A percentile compares a stretch with the other conserved stretches of the same genome.
These are phyloP conservation scores for Rubus parviflorus DNA, from an alignment of 306 rosid species.

Conservation along the genomic window DNA sequence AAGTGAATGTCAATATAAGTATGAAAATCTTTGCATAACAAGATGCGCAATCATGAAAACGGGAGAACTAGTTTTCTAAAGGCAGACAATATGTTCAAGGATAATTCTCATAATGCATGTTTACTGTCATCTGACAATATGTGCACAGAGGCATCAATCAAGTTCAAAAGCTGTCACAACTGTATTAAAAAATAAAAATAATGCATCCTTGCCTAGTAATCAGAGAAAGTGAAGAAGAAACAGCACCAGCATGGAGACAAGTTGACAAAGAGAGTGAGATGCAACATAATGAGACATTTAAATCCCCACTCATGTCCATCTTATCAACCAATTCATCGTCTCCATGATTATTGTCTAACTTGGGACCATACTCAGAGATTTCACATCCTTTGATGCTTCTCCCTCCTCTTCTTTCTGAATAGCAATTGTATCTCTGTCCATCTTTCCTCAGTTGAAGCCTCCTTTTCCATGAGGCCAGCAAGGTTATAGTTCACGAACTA, in stretches of 20 bases:
- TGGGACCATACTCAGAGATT: conserved; percentile 27
- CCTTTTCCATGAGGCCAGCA: conserved; percentile 42
- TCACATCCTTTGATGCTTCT: conserved; percentile 29
- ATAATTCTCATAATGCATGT: too few relatives aligned
- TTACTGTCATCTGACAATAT: too few relatives aligned
- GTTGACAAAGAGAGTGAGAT: neutral
- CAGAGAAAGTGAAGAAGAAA: neutral
- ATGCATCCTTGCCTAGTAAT: too few relatives aligned
- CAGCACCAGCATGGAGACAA: too few relatives aligned
- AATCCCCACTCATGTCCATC: conserved; percentile 23
- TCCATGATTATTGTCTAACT: conserved; percentile 13
- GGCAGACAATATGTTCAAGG: too few relatives aligned
- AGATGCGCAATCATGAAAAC: neutral
- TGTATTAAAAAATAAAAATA: too few relatives aligned
- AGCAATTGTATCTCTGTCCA: conserved; percentile 33
- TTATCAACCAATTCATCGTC: conserved; percentile 25
- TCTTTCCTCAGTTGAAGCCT: conserved; percentile 28
- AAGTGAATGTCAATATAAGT: neutral
- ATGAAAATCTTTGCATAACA: neutral
- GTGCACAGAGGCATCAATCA: neutral
- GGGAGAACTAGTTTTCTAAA: too few relatives aligned
- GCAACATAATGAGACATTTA: too few relatives aligned
- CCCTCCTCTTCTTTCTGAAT: conserved; percentile 32
- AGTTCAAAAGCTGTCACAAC: too few relatives aligned
- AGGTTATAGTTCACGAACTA: conserved; percentile 25